Evolutionary conservation across 345 rosid species (phyloP).

Genomic region (Boechera divaricarpa): DNA sequence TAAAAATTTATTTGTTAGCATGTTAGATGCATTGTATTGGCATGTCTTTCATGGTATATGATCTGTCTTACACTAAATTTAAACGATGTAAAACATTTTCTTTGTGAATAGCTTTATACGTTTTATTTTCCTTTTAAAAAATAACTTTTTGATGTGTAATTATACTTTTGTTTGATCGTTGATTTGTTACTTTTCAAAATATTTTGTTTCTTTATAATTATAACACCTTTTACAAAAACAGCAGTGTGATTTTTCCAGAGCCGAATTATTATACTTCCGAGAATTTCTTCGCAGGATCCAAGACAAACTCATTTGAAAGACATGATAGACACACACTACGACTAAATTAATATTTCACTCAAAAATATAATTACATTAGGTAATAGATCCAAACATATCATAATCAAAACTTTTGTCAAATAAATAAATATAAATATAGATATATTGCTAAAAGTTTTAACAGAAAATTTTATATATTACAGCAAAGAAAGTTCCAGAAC

Average conservation of each 20-base stretch:
- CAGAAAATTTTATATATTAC: too few species aligned
- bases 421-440: too few species aligned
- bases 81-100: neutral
- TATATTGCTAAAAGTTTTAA: too few species aligned
- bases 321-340: constrained; percentile 15
- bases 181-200: constrained; percentile 16
- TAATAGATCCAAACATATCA: constrained; percentile 4
- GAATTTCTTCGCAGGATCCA: constrained; percentile 29
- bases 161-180: constrained; percentile 9
- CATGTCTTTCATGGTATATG: constrained; percentile 1
- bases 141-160: neutral
- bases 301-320: constrained; percentile 30
- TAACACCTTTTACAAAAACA: constrained; percentile 5
- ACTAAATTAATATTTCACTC: neutral
- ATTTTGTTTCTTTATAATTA: neutral
- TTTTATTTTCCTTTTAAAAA: neutral
- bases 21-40: constrained; percentile 19
- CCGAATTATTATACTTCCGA: constrained; percentile 15
- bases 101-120: neutral
- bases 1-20: neutral
- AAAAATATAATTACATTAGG: constrained; percentile 12
- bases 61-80: constrained; percentile 25
- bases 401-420: neutral
- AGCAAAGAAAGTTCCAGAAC: too few species aligned
- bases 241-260: constrained; percentile 1